Conservation (phyloP, 768 basidiomycete species). For the Hygrophoropsis aurantiaca region DNA sequence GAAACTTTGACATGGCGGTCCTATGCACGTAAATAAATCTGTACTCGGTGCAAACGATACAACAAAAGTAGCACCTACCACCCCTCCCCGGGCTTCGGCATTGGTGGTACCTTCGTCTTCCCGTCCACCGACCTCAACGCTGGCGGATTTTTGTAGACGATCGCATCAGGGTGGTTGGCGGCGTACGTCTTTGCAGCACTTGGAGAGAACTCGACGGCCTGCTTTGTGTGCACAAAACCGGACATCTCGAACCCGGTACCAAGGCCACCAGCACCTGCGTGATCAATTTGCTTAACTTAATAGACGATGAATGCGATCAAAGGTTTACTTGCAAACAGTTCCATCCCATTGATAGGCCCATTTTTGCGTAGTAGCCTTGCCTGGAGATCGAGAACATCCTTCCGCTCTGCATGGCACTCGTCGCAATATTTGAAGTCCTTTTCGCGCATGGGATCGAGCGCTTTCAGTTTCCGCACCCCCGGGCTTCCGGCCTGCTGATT, state of each 20-base stretch:
- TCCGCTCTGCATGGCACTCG: slow-evolving; percentile 37
- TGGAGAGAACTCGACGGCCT: slow-evolving; percentile 66
- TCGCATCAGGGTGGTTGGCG: slow-evolving; percentile 57
- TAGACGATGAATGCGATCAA: too few relatives aligned
- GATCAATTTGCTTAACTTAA: too few relatives aligned
- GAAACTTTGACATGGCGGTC: slow-evolving; percentile 78
- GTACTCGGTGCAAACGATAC: slow-evolving; percentile 16
- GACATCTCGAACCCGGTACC: slow-evolving; percentile 66
- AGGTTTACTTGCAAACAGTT: slow-evolving; percentile 64
- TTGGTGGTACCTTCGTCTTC: slow-evolving; percentile 34
- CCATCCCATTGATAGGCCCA: slow-evolving; percentile 55
- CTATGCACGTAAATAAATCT: slow-evolving; percentile 37
- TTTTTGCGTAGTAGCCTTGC: slow-evolving; percentile 33
- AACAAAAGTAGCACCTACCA: slow-evolving; percentile 67
- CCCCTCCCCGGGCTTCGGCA: slow-evolving; percentile 62
- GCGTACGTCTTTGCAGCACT: slow-evolving; percentile 63
- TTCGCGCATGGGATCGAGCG: slow-evolving; percentile 23
- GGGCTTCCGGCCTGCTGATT: slow-evolving; percentile 30
- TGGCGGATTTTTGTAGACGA: slow-evolving; percentile 48
- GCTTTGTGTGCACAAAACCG: slow-evolving; percentile 59
- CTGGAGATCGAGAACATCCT: slow-evolving; percentile 25
- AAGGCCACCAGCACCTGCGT: slow-evolving; percentile 78
- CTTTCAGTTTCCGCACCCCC: slow-evolving; percentile 18
- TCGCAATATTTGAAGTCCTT: slow-evolving; percentile 37
- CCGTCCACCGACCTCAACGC: slow-evolving; percentile 43